phyloP scores from a whole-genome alignment of 2,329 filamentous ascomycete species.

The Chaetomium strumarium region DNA sequence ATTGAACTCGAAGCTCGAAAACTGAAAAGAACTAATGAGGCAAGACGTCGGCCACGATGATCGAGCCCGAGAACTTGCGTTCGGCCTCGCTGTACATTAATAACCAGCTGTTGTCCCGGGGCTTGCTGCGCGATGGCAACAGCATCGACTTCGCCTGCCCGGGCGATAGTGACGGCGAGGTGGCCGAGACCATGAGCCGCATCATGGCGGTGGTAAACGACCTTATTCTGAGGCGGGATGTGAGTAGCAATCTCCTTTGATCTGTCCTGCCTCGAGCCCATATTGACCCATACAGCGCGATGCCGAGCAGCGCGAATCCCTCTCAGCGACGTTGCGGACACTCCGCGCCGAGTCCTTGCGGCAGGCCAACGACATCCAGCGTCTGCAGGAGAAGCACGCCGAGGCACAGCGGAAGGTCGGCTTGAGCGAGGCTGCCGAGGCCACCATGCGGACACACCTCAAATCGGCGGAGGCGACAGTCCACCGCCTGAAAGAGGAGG shows the following conservation, averaged over 20 bases:
- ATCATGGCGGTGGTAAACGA: constrained; percentile 95
- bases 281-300: constrained; percentile 58
- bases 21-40: constrained; percentile 11
- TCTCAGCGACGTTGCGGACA: constrained; percentile 70
- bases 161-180: constrained; percentile 49
- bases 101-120: constrained; percentile 62
- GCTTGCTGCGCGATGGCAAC: constrained; percentile 61
- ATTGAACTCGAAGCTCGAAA: not conserved
- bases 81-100: constrained; percentile 68
- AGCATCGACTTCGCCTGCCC: constrained; percentile 78
- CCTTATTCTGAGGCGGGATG: constrained; percentile 81
- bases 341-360: constrained; percentile 70
- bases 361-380: constrained; percentile 62
- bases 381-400: constrained; percentile 47
- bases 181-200: constrained; percentile 65
- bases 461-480: constrained; percentile 68
- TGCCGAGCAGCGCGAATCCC: constrained; percentile 77
- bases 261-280: not conserved
- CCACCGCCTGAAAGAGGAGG: constrained; percentile 76
- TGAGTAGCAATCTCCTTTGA: constrained; percentile 39
- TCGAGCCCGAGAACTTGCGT: constrained; percentile 55
- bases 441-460: constrained; percentile 62
- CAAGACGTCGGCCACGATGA: constrained; percentile 35
- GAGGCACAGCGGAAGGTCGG: constrained; percentile 52
- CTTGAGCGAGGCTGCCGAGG: constrained; percentile 62